phyloP scores from a whole-genome alignment of 1,139 yeast species.

The Saccharomyces hybrid region DNA sequence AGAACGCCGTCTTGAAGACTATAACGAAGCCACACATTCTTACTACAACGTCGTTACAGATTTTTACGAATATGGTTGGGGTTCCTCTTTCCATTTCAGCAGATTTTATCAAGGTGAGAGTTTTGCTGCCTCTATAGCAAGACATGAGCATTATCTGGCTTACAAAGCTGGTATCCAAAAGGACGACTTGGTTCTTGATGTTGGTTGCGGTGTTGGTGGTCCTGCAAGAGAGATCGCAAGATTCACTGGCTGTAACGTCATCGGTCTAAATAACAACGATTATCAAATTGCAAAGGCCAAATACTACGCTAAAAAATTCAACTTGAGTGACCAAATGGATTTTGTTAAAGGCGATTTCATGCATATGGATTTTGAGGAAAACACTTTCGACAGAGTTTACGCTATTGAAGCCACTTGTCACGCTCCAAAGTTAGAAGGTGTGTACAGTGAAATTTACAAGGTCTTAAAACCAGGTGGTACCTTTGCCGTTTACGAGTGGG shows the following conservation, averaged over 20 bases:
- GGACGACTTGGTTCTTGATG: conserved; percentile 86
- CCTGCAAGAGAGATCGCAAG: conserved; percentile 95
- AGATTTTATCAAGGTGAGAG: conserved; percentile 91
- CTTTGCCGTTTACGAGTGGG: conserved; percentile 99
- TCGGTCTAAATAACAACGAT: conserved; percentile 94
- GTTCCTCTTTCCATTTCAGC: conserved; percentile 96
- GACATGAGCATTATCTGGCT: conserved; percentile 96
- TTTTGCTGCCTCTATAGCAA: conserved; percentile 88
- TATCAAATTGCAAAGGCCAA: conserved; percentile 93
- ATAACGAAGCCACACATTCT: conserved; percentile 86
- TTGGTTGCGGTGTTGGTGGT: conserved; percentile 99
- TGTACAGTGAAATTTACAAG: conserved; percentile 87
- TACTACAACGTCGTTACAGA: conserved; percentile 96
- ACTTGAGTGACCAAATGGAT: conserved; percentile 63
- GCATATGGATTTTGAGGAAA: conserved; percentile 95
- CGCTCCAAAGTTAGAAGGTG: conserved; percentile 95
- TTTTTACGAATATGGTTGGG: conserved; percentile 98
- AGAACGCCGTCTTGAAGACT: conserved; percentile 68
- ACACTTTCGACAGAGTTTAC: conserved; percentile 89
- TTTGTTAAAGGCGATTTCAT: conserved; percentile 97
- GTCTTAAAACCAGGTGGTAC: conserved; percentile 96
- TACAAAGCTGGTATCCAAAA: conserved; percentile 72
- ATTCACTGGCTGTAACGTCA: conserved; percentile 80
- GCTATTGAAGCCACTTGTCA: conserved; percentile 99
- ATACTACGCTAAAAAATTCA: conserved; percentile 61